A percentile compares a stretch with the other conserved stretches of the same genome.
These are phyloP conservation scores for Auricularia auricula-judae DNA, from an alignment of 768 basidiomycete genomes.

Conservation along the genomic window DNA sequence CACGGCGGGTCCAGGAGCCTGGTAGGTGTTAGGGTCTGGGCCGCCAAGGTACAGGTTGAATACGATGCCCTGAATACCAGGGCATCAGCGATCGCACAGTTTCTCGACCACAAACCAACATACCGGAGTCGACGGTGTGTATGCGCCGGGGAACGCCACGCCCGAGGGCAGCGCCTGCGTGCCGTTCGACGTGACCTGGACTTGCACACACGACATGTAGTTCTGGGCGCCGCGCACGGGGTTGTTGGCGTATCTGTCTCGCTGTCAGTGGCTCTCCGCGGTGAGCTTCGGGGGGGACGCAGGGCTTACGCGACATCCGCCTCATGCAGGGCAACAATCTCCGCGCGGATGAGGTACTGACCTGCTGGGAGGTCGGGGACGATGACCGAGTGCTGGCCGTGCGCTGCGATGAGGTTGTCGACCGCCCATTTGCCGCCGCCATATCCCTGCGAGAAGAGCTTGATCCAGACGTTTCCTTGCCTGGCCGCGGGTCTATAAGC, in stretches of 20 bases:
- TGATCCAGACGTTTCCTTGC: slow-evolving; percentile 5
- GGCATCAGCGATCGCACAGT: neutral
- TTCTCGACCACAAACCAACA: no score
- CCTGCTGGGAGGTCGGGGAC: slow-evolving; percentile 8
- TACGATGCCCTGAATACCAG: neutral
- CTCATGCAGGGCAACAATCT: slow-evolving; percentile 8
- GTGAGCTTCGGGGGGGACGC: no score
- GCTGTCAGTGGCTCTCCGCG: no score
- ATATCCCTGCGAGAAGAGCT: slow-evolving; percentile 2
- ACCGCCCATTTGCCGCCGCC: neutral
- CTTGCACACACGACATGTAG: slow-evolving; percentile 3
- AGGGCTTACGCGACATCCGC: neutral
- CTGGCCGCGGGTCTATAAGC: neutral
- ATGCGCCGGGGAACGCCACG: slow-evolving; percentile 8
- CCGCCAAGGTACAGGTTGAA: slow-evolving; percentile 1
- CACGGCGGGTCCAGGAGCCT: slow-evolving; percentile 6
- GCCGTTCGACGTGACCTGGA: slow-evolving; percentile 6
- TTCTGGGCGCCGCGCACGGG: slow-evolving; percentile 2
- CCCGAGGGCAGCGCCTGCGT: slow-evolving; percentile 6
- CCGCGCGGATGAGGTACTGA: slow-evolving; percentile 9
- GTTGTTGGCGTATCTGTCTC: neutral
- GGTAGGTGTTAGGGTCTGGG: slow-evolving; percentile 5
- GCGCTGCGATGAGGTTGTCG: slow-evolving; percentile 5
- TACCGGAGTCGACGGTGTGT: slow-evolving; percentile 2
- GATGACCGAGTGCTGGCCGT: slow-evolving; percentile 9